phyloP scores from a whole-genome alignment of 495 filamentous ascomycete species.

The Hypoxylon intermedium region DNA sequence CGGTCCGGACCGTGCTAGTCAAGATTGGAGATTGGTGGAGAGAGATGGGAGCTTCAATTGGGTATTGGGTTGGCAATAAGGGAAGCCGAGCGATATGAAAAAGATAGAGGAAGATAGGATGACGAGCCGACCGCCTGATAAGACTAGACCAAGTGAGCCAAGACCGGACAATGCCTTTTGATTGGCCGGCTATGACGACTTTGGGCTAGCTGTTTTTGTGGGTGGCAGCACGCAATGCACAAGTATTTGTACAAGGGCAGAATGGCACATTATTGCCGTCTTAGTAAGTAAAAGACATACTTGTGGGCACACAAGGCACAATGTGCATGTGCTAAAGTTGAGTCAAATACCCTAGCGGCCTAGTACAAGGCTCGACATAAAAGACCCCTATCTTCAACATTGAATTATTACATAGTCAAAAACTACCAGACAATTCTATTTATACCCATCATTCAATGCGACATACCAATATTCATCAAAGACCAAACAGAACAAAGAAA shows the following conservation, averaged over 20 bases:
- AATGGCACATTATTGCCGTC: no score
- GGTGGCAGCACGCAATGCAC: neutral
- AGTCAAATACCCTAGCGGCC: no score
- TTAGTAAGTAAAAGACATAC: no score
- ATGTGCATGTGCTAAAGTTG: no score
- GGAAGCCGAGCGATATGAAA: constrained; percentile 12
- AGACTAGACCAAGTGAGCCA: constrained; percentile 29
- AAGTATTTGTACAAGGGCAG: no score
- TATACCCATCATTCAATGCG: constrained; percentile 1
- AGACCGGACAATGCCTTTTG: constrained; percentile 15
- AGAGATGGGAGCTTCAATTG: constrained; percentile 1
- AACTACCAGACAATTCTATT: constrained; percentile 6
- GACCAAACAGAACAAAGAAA: constrained; percentile 9
- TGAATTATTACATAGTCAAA: no score
- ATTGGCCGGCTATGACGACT: constrained; percentile 36
- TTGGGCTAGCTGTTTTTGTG: constrained; percentile 23
- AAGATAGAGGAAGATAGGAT: constrained; percentile 29
- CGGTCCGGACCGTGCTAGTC: constrained; percentile 40
- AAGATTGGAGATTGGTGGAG: constrained; percentile 15
- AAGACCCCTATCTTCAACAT: no score
- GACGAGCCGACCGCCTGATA: constrained; percentile 41
- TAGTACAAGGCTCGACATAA: no score
- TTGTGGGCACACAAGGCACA: no score
- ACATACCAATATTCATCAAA: neutral
- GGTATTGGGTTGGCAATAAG: constrained; percentile 20